Evolutionary conservation across 306 rosid species (phyloP).

Genomic region (Cicer arietinum): DNA sequence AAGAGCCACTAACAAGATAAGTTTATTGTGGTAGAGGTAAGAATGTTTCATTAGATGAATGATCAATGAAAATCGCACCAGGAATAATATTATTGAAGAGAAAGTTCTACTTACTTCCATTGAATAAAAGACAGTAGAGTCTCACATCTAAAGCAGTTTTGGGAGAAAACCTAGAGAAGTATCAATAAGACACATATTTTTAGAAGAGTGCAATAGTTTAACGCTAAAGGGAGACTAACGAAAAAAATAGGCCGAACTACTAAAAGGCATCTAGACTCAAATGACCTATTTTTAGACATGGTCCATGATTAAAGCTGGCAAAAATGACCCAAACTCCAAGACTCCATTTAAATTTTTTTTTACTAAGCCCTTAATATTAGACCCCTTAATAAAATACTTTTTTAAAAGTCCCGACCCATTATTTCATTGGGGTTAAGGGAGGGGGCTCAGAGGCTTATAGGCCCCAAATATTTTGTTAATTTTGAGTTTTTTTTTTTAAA

Average conservation of each 20-base stretch:
- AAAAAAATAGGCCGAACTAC: background rate
- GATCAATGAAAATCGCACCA: background rate
- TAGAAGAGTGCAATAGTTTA: slow-evolving; percentile 6
- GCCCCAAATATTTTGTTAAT: no score
- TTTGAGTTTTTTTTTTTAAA: no score
- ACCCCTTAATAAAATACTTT: no score
- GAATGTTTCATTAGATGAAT: background rate
- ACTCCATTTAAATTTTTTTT: no score
- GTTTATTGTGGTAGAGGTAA: background rate
- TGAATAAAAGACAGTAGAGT: background rate
- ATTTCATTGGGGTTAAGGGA: no score
- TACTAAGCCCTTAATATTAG: no score
- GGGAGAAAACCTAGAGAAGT: background rate
- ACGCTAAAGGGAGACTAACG: background rate
- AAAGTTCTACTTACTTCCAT: background rate
- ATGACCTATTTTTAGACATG: background rate
- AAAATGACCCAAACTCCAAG: no score
- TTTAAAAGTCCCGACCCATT: no score
- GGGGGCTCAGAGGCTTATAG: no score
- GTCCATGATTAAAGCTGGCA: background rate
- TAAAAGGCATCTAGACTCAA: background rate
- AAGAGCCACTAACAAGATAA: background rate
- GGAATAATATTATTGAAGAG: background rate
- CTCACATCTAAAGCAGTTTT: background rate
- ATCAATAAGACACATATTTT: background rate